These are phyloP conservation scores for Elasticomyces elasticus DNA, from an alignment of 495 filamentous ascomycete genomes.

Conservation along the genomic window DNA sequence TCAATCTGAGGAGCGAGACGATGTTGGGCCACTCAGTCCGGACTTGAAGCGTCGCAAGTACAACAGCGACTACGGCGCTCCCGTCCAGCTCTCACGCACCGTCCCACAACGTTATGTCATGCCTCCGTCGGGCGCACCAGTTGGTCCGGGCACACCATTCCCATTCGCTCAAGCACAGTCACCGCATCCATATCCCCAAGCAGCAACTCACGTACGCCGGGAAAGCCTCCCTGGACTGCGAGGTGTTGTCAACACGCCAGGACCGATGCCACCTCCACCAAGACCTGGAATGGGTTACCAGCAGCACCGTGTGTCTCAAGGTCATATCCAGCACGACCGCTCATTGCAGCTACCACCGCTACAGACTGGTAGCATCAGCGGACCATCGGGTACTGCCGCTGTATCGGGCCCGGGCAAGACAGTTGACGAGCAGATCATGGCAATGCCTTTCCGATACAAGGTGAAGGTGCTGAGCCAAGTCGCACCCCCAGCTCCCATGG, in stretches of 20 bases:
- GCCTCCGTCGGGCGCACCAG: not conserved
- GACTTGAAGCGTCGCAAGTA: conserved; percentile 29
- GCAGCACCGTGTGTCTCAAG: conserved; percentile 18
- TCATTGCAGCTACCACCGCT: conserved; percentile 46
- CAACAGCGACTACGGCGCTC: conserved; percentile 12
- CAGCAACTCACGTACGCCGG: not conserved
- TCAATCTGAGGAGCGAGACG: conserved; percentile 21
- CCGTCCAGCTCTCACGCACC: conserved; percentile 1
- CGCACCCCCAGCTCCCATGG: conserved; percentile 50
- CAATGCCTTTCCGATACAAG: conserved; percentile 38
- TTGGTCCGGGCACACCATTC: conserved; percentile 21
- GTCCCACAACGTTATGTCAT: conserved; percentile 3
- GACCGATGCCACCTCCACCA: conserved; percentile 23
- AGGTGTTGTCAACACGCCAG: conserved; percentile 22
- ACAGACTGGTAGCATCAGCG: conserved; percentile 27
- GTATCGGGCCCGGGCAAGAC: conserved; percentile 21
- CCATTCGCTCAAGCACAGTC: conserved; percentile 11
- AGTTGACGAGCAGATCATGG: conserved; percentile 28
- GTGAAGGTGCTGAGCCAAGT: conserved; percentile 59
- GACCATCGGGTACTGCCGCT: conserved; percentile 9
- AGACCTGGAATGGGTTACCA: conserved; percentile 22
- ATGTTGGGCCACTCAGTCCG: conserved; percentile 22
- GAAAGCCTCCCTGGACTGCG: conserved; percentile 19
- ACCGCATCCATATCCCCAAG: conserved; percentile 3
- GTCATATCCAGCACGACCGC: conserved; percentile 14